These are phyloP conservation scores for Quercus robur DNA, from an alignment of 306 rosid genomes.

Conservation along the genomic window DNA sequence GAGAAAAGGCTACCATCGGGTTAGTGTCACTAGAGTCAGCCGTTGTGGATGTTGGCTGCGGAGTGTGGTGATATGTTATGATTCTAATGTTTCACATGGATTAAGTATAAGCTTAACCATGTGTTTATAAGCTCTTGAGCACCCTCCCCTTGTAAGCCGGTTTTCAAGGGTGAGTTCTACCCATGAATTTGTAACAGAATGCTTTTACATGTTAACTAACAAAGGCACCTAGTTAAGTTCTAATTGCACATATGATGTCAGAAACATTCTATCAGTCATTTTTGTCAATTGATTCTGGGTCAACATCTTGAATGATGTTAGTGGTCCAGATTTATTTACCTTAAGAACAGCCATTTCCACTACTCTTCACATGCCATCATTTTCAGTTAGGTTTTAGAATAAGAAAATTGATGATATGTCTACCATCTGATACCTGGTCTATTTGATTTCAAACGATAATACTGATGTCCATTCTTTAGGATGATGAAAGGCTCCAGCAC, in stretches of 20 bases:
- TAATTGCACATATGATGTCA: neutral
- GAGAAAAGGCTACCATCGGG: too few species aligned
- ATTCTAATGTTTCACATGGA: too few species aligned
- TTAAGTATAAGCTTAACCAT: too few species aligned
- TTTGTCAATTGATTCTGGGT: neutral
- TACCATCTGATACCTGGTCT: neutral
- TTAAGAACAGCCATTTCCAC: neutral
- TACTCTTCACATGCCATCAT: neutral
- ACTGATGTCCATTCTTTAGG: neutral
- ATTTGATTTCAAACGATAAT: neutral
- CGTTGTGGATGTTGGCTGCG: rapidly evolving
- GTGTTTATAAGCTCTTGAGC: too few species aligned
- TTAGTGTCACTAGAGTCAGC: rapidly evolving
- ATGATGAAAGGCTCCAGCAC: neutral
- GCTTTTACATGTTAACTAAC: neutral
- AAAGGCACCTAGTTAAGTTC: neutral
- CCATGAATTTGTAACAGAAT: neutral
- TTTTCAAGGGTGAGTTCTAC: too few species aligned
- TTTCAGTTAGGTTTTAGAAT: neutral
- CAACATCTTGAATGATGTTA: neutral
- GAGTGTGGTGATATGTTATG: too few species aligned
- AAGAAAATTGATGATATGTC: neutral
- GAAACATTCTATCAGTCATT: neutral
- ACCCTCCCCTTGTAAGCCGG: too few species aligned
- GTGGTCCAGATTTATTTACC: neutral